Base-by-base conservation (phyloP, 106 monocot genomes). In the Iris macrosiphon region DNA sequence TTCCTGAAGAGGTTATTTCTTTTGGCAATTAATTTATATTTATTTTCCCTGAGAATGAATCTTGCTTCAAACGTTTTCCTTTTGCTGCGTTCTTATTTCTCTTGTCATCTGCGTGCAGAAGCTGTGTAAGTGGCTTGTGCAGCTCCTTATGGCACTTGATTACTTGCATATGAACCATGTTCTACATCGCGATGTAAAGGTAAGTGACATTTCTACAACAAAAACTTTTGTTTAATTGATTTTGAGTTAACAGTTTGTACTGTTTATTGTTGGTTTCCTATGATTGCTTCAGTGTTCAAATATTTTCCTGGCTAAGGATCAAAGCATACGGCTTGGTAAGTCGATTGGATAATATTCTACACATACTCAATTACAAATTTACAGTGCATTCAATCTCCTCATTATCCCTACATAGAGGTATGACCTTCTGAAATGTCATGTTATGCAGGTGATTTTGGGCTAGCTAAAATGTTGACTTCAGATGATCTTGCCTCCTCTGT, bases 121-220 rank as follows among this genome's bases (percentile, higher is more conserved):
- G 63, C 73, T 99, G 45, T 99, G 91, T 24, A 99, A 87, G 57
- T 99, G 98, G 98, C 83, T 99, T 26, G 98, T 99, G 29, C 98
- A 99, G 41, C 75, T 99, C 30, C 78, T 99, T 61, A 99, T 91
- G 91, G 91, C 98, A 49, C 87, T 99, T 46, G 98, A 99, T 71
- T 87, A 91, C 63, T 69, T 99, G 58, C 98, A 99, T 65, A 73
- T 26, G 20, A 91, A 99, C 66, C 91, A 99, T 62, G 81, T 99
- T 81, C 77, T 99, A 61, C 98, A 99, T 71, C 98, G 91, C 57
- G 98, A 99, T 81, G 98, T 99, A n/a, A 99, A 91, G 91, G 98
- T 99, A 3, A 52, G 75, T 48, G 28, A 44, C 22, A 34, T 14
- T 33, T 63, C 53, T 41, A 20, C 6, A 41, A 8, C 12, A 45